phyloP scores from a whole-genome alignment of 1,139 yeast genomes.

The Suhomyces atakaporum region DNA sequence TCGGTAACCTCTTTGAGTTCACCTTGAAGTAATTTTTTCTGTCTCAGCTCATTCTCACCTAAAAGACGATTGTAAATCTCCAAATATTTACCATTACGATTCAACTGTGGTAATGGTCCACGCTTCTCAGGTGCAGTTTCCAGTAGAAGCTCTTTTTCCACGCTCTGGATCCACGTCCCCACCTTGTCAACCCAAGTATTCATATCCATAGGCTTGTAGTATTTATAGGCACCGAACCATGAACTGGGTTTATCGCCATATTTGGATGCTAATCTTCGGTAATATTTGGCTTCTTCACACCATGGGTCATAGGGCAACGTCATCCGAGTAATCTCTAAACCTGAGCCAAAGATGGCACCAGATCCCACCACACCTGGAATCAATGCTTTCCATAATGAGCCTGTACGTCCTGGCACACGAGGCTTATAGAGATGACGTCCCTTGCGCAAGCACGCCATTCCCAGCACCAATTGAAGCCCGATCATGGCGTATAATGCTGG shows the following conservation, averaged over 20 bases:
- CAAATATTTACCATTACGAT: slow-evolving; percentile 19
- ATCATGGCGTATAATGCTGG: slow-evolving; percentile 51
- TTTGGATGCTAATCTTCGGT: slow-evolving; percentile 45
- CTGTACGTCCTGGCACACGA: slow-evolving; percentile 13
- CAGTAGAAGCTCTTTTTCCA: slow-evolving; percentile 16
- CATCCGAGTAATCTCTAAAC: slow-evolving; percentile 53
- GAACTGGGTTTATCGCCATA: slow-evolving; percentile 46
- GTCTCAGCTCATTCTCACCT: slow-evolving; percentile 25
- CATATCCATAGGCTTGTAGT: slow-evolving; percentile 53
- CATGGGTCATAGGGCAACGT: slow-evolving; percentile 62
- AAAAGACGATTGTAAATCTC: slow-evolving; percentile 31
- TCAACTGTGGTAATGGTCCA: slow-evolving; percentile 9
- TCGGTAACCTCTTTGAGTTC: slow-evolving; percentile 36
- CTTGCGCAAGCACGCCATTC: slow-evolving; percentile 32
- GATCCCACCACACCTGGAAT: slow-evolving; percentile 25
- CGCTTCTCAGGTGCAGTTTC: slow-evolving; percentile 2
- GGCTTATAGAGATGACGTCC: slow-evolving; percentile 21
- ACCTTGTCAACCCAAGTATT: slow-evolving; percentile 48
- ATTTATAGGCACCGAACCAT: slow-evolving; percentile 64
- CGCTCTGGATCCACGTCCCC: slow-evolving; percentile 29
- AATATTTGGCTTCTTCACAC: slow-evolving; percentile 57
- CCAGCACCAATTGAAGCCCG: slow-evolving; percentile 49
- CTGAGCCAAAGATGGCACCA: slow-evolving; percentile 34
- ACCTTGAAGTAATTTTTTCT: slow-evolving; percentile 23
- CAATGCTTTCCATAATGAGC: slow-evolving; percentile 14